Conservation (phyloP, 2,329 filamentous ascomycete species). For the Penicillium corylophilum region DNA sequence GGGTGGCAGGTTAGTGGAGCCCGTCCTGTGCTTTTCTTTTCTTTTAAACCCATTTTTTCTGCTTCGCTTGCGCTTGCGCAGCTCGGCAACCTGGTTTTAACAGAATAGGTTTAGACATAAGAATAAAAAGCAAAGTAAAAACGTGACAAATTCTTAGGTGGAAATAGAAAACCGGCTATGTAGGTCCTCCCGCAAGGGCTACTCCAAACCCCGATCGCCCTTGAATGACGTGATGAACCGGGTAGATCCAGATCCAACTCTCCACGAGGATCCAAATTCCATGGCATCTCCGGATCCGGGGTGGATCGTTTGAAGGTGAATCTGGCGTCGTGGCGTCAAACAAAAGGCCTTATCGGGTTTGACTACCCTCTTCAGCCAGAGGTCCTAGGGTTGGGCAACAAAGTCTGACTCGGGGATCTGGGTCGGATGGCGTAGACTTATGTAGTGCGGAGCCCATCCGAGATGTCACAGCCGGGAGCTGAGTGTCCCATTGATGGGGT, state of each 20-base stretch:
- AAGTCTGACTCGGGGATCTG: neutral
- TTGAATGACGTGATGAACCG: conserved; percentile 11
- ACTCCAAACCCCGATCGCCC: conserved; percentile 3
- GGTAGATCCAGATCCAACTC: conserved; percentile 11
- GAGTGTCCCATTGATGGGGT: conserved; percentile 11
- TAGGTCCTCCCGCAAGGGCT: neutral
- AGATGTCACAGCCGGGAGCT: neutral
- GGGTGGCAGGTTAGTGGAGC: neutral
- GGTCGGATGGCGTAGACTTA: conserved; percentile 3
- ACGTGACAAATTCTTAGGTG: neutral
- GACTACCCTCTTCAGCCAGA: conserved; percentile 4
- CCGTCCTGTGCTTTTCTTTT: neutral
- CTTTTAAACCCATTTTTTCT: neutral
- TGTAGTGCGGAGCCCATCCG: neutral
- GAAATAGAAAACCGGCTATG: neutral
- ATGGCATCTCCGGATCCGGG: conserved; percentile 4
- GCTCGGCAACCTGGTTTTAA: neutral
- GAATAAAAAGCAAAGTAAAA: neutral
- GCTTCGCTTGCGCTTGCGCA: neutral
- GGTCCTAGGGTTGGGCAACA: neutral
- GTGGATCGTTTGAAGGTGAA: conserved; percentile 5
- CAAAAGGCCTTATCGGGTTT: conserved; percentile 5
- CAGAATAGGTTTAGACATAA: neutral
- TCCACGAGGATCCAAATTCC: conserved; percentile 15
- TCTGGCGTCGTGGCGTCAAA: conserved; percentile 9